These are phyloP conservation scores for Pythium utonaiense DNA, from an alignment of 352 stramenopile genomes.

Conservation along the genomic window DNA sequence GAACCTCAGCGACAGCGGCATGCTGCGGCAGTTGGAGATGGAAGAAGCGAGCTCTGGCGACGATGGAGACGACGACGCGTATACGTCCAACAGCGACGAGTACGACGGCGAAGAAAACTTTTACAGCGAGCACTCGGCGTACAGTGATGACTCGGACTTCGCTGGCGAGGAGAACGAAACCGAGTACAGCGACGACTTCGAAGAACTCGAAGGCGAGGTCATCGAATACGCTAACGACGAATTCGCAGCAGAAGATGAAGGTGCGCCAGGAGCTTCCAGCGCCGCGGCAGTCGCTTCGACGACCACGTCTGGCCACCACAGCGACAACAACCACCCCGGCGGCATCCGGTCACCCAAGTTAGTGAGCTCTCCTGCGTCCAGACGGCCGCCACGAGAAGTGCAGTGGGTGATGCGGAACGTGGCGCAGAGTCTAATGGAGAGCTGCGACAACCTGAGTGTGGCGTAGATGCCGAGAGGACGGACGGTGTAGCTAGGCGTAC, in stretches of 20 bases:
- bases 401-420: conserved; percentile 77
- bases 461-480: conserved; percentile 79
- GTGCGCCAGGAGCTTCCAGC: neutral
- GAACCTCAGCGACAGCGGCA: conserved; percentile 51
- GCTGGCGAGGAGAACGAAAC: conserved; percentile 54
- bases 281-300: neutral
- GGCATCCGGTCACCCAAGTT: conserved; percentile 16
- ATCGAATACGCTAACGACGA: conserved; percentile 78
- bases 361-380: conserved; percentile 14
- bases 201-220: conserved; percentile 70
- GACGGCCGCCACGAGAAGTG: conserved; percentile 42
- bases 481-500: neutral
- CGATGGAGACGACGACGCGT: conserved; percentile 33
- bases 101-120: conserved; percentile 83
- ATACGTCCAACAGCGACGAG: conserved; percentile 61
- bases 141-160: conserved; percentile 78
- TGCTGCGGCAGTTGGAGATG: conserved; percentile 52
- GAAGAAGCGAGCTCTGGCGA: conserved; percentile 48
- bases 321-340: neutral
- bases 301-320: neutral
- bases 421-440: conserved; percentile 63
- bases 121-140: conserved; percentile 78
- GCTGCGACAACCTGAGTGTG: conserved; percentile 40
- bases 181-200: conserved; percentile 83
- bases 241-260: conserved; percentile 42